Evolutionary conservation across 768 basidiomycete genomes (phyloP).

Genomic region (Mycena metata): DNA sequence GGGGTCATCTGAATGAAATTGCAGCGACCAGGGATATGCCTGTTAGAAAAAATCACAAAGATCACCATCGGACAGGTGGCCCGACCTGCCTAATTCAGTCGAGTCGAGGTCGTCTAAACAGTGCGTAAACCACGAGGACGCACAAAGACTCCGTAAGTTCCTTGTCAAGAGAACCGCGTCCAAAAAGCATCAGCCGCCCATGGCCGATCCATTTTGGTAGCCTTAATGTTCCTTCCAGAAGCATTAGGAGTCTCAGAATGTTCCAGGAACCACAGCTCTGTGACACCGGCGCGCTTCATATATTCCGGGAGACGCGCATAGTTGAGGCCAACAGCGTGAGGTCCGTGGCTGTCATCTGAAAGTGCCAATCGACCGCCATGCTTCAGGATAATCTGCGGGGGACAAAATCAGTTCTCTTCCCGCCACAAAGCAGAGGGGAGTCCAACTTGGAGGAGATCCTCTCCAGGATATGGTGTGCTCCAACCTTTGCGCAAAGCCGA

Average conservation of each 20-base stretch:
- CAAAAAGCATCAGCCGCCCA: slow-evolving; percentile 78
- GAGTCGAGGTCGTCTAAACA: background rate
- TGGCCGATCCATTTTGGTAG: slow-evolving; percentile 61
- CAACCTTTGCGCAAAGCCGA: slow-evolving; percentile 95
- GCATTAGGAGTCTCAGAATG: slow-evolving; percentile 54
- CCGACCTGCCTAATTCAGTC: slow-evolving; percentile 23
- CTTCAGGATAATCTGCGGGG: slow-evolving; percentile 78
- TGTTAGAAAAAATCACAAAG: background rate
- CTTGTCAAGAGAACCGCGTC: slow-evolving; percentile 47
- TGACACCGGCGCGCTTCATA: slow-evolving; percentile 68
- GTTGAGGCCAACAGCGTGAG: slow-evolving; percentile 86
- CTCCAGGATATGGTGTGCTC: slow-evolving; percentile 85
- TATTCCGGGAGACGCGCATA: slow-evolving; percentile 79
- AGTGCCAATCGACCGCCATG: slow-evolving; percentile 82
- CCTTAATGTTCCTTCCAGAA: slow-evolving; percentile 59
- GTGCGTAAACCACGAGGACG: slow-evolving; percentile 13
- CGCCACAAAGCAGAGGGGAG: slow-evolving; percentile 25
- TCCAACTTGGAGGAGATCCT: slow-evolving; percentile 79
- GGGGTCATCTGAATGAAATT: background rate
- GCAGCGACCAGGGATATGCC: background rate
- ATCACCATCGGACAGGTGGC: slow-evolving; percentile 6
- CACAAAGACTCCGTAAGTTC: background rate
- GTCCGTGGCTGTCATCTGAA: slow-evolving; percentile 97
- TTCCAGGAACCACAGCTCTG: slow-evolving; percentile 75
- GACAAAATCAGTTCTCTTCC: slow-evolving; percentile 14